Base-by-base conservation (phyloP, 2,329 filamentous ascomycete species). In the Aspergillus caelatus region DNA sequence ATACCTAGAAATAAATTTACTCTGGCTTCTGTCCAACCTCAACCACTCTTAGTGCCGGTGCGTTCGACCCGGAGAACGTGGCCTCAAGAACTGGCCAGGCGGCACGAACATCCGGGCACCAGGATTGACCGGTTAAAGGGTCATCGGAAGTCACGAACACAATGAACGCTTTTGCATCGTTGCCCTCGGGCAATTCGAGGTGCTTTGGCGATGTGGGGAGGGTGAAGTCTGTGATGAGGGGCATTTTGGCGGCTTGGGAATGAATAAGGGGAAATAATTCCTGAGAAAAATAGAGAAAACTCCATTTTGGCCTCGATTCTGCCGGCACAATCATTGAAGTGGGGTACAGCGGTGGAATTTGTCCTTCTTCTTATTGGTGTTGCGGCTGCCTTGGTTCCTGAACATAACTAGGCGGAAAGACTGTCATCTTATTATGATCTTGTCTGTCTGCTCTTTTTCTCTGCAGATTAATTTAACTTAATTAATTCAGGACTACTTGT, bases 31-130 rank as follows among this genome's bases (percentile, higher is more conserved):
- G 74, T 30, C 78, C 78, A 46, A 80, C 78, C 16, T 77, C 68
- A 9, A 79, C 68, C n/a, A 75, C 68, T 0, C 67, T 70, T 45
- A 78, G 64, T 1, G 48, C 56, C 1, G 74, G 75, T 4, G 72
- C 64, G 21, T 67, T 65, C 1, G 69, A 61, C 0, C 62, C 62
- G 0, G 68, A 65, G 61, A 80, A 80, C 2, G 75, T 72, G 0
- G 69, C 63, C 3, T 71, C 62, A 26, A 80, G 69, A 50, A 71
- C 61, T 0, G 78, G 78, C 60, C 79, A 62, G 0, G 78, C 75
- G 10, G 74, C 75, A 16, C 75, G 72, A 30, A 80, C 78, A 57
- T 80, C 78, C 0, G 79, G 78, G 28, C 78, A 80, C 79, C 78
- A 80, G 4, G 78, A 71, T 61, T 75, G 67, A 9, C 71, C 71